Evolutionary conservation across 176 grass and related monocot genomes (phyloP).

Genomic region (Leersia perrieri): DNA sequence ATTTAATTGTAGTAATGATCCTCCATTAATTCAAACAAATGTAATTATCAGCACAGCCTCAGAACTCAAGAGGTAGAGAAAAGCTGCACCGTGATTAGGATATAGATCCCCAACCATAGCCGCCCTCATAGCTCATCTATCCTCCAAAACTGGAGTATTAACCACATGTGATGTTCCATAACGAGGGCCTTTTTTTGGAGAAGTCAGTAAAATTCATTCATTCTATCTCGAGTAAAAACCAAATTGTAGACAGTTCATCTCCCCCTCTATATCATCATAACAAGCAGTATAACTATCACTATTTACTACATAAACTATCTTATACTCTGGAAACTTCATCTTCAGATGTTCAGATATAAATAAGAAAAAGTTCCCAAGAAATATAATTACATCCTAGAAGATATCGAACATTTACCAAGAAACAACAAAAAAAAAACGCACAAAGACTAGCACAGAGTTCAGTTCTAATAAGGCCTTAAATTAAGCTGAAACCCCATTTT

Average conservation of each 20-base stretch:
- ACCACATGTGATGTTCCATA: neutral
- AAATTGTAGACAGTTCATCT: slow-evolving; percentile 6
- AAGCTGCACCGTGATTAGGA: neutral
- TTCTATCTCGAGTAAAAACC: neutral
- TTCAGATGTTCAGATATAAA: neutral
- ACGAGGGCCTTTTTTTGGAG: neutral
- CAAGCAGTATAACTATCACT: neutral
- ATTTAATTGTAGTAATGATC: slow-evolving; percentile 12
- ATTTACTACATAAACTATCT: slow-evolving; percentile 4
- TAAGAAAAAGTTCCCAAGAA: neutral
- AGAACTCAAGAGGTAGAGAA: neutral
- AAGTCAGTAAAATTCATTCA: neutral
- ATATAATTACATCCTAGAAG: neutral
- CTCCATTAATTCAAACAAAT: neutral
- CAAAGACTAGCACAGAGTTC: neutral
- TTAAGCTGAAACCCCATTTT: neutral
- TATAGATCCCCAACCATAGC: neutral
- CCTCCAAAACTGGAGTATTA: too few relatives aligned
- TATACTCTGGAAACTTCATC: neutral
- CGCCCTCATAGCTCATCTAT: too few relatives aligned
- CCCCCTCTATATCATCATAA: neutral
- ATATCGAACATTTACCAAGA: neutral
- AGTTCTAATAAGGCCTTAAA: neutral
- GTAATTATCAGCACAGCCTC: neutral
- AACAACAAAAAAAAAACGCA: neutral